phyloP scores from a whole-genome alignment of 2,329 filamentous ascomycete genomes.

The Didymella arachidicola region DNA sequence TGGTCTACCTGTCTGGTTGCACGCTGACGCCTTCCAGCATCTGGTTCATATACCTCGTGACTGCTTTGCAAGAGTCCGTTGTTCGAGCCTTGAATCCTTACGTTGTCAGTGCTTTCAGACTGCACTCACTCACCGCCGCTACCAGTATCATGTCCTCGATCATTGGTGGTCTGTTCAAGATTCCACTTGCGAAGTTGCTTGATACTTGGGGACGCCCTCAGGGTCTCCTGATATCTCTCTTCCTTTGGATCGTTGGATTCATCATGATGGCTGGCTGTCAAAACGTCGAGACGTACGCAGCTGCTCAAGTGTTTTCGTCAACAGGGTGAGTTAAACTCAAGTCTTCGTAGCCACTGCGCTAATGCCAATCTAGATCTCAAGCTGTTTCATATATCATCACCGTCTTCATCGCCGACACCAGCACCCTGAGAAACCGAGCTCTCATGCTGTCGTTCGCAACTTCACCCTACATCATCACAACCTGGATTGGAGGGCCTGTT shows the following conservation, averaged over 20 bases:
- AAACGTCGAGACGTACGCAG: not conserved
- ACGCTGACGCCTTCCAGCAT: constrained; percentile 43
- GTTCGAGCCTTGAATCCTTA: constrained; percentile 50
- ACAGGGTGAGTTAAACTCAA: not conserved
- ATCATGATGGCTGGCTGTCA: not conserved
- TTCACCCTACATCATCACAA: constrained; percentile 71
- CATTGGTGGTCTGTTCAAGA: constrained; percentile 45
- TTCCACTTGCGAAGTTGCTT: constrained; percentile 50
- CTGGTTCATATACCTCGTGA: constrained; percentile 58
- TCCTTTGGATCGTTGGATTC: constrained; percentile 2
- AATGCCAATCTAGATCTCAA: constrained; percentile 14
- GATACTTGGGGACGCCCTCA: constrained; percentile 51
- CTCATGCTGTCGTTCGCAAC: constrained; percentile 68
- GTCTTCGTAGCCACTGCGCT: not conserved
- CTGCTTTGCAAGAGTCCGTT: constrained; percentile 54
- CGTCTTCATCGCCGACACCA: constrained; percentile 73
- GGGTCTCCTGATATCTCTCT: constrained; percentile 42
- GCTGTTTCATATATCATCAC: constrained; percentile 61
- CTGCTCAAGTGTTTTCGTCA: not conserved
- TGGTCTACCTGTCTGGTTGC: not conserved
- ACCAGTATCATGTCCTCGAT: constrained; percentile 45
- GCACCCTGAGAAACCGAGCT: constrained; percentile 67
- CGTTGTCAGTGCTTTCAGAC: constrained; percentile 46
- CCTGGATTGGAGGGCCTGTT: constrained; percentile 67
- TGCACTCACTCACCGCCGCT: constrained; percentile 45